These are phyloP conservation scores for Coprinopsis marcescibilis DNA, from an alignment of 768 basidiomycete species.

Conservation along the genomic window DNA sequence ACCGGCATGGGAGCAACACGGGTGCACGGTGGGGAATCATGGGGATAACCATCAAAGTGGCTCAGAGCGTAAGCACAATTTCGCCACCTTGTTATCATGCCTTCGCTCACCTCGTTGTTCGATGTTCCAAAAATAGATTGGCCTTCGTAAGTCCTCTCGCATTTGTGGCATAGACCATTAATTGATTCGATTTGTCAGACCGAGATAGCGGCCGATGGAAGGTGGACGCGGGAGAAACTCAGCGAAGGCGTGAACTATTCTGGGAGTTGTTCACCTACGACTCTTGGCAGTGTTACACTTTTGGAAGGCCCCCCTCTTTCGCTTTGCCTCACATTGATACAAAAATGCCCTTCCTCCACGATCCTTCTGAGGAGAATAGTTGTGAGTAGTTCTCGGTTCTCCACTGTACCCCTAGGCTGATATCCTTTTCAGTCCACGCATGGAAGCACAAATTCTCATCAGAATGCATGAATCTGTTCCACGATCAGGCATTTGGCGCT, in stretches of 20 bases:
- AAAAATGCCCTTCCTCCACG: slow-evolving; percentile 49
- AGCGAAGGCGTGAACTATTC: slow-evolving; percentile 59
- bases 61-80: slow-evolving; percentile 54
- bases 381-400: slow-evolving; percentile 38
- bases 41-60: slow-evolving; percentile 64
- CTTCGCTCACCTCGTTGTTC: too few relatives aligned
- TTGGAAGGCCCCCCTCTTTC: slow-evolving; percentile 66
- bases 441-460: slow-evolving; percentile 70
- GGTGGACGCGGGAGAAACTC: slow-evolving; percentile 50
- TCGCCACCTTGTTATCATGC: too few relatives aligned
- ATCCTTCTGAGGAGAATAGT: slow-evolving; percentile 47
- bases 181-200: slow-evolving; percentile 30
- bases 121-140: slow-evolving; percentile 62
- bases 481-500: slow-evolving; percentile 68
- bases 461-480: slow-evolving; percentile 63
- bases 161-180: neutral
- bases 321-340: slow-evolving; percentile 62
- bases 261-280: slow-evolving; percentile 59
- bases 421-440: slow-evolving; percentile 39
- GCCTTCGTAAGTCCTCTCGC: slow-evolving; percentile 52
- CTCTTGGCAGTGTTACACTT: slow-evolving; percentile 60
- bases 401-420: neutral
- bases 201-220: slow-evolving; percentile 69
- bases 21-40: slow-evolving; percentile 64
- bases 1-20: slow-evolving; percentile 61